Percentiles rank a stretch among this genome's conserved stretches.
Conservation (phyloP, 148 eudicot species). For the Agrostemma githago region DNA sequence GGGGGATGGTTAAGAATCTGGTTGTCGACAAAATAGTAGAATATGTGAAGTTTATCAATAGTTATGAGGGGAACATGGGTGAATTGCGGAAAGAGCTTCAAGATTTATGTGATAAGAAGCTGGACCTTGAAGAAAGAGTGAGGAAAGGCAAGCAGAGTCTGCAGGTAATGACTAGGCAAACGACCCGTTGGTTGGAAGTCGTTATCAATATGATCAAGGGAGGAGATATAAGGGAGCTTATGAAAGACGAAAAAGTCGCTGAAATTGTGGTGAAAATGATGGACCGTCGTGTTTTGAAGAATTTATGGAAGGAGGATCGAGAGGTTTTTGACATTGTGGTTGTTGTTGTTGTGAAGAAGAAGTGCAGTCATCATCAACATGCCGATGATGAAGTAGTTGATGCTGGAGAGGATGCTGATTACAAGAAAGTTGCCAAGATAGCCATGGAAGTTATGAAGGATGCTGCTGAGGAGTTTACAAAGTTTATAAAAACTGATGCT, state of each 20-base stretch:
- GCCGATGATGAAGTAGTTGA: not conserved
- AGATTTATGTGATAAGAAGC: not conserved
- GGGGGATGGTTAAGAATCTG: not conserved
- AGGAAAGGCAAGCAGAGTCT: not conserved
- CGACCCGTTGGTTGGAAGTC: not conserved
- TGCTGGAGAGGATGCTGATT: not conserved
- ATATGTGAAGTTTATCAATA: no score
- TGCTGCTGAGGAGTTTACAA: not conserved
- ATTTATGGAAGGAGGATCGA: not conserved
- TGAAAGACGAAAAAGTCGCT: not conserved
- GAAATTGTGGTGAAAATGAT: not conserved
- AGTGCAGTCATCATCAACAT: not conserved
- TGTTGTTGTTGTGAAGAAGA: not conserved
- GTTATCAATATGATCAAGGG: not conserved
- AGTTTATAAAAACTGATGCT: not conserved
- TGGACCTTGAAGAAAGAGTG: conserved; percentile 4
- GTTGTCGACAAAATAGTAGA: not conserved
- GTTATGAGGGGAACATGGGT: not conserved
- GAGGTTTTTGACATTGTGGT: conserved; percentile 1
- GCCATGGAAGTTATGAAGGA: not conserved
- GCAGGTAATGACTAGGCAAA: not conserved
- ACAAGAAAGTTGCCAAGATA: not conserved
- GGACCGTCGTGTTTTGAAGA: not conserved
- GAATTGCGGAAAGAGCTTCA: not conserved
- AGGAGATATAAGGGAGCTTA: not conserved